Percentiles rank a stretch among this genome's conserved stretches.
Evolutionary conservation across 441 rosid genomes (phyloP).

Genomic region (Rhodomyrtus psidioides): DNA sequence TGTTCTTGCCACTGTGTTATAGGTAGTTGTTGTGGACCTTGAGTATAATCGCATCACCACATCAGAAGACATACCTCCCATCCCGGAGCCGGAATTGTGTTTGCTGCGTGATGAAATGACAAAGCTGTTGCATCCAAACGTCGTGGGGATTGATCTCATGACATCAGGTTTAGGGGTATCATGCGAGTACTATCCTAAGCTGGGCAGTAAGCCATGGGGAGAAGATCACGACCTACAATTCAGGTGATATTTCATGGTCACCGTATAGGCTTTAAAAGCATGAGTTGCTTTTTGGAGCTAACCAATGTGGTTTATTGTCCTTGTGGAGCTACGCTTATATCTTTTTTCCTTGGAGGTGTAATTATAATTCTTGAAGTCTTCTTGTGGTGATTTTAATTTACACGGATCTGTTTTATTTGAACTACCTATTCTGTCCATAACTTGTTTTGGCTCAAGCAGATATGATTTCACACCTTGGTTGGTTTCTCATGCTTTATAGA

Average conservation of each 20-base stretch:
- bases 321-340: background rate
- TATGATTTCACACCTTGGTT: background rate
- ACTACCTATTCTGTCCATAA: background rate
- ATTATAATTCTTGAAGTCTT: background rate
- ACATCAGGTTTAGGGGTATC: conserved; percentile 45
- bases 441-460: background rate
- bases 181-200: conserved; percentile 44
- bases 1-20: conserved; percentile 12
- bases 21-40: conserved; percentile 98
- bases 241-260: conserved; percentile 41
- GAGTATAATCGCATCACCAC: conserved; percentile 83
- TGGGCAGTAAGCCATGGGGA: conserved; percentile 88
- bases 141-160: conserved; percentile 86
- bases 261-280: conserved; percentile 13
- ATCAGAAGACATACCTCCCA: conserved; percentile 89
- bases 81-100: conserved; percentile 96
- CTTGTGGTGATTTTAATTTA: conserved; percentile 20
- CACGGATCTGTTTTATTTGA: background rate
- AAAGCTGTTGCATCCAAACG: conserved; percentile 77
- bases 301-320: background rate
- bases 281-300: conserved; percentile 13
- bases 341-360: background rate
- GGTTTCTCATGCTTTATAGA: background rate
- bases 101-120: conserved; percentile 68
- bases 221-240: conserved; percentile 90